Conservation (phyloP, 768 basidiomycete genomes). For the Leccinellum luteum region DNA sequence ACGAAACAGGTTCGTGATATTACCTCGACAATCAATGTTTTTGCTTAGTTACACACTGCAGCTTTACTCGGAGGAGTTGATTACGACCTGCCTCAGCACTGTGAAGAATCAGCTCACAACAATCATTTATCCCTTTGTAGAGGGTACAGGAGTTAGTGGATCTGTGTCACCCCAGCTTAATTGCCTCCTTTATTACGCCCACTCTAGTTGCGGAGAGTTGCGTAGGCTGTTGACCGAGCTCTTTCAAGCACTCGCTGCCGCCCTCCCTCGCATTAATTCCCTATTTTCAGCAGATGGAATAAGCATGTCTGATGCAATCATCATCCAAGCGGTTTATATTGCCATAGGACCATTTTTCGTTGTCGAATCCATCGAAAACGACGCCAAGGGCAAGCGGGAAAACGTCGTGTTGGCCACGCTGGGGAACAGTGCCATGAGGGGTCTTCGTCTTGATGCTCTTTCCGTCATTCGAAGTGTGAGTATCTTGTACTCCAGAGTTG, state of each 20-base stretch:
- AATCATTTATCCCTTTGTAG: constrained; percentile 84
- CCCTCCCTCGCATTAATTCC: constrained; percentile 70
- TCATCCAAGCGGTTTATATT: constrained; percentile 91
- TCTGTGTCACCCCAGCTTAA: constrained; percentile 49
- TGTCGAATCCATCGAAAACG: constrained; percentile 61
- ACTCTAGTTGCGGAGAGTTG: constrained; percentile 32
- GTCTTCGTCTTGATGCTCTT: constrained; percentile 76
- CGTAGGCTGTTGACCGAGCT: constrained; percentile 60
- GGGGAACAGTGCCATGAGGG: constrained; percentile 78
- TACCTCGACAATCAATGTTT: background rate
- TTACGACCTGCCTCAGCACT: constrained; percentile 70
- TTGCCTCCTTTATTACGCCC: constrained; percentile 46
- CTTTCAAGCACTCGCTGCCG: constrained; percentile 68
- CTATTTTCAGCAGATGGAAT: constrained; percentile 71
- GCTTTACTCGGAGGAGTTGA: constrained; percentile 94
- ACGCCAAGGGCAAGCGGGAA: constrained; percentile 56
- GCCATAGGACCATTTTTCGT: constrained; percentile 94
- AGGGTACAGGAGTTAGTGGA: constrained; percentile 49
- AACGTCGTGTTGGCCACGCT: constrained; percentile 59
- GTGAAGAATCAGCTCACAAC: constrained; percentile 80
- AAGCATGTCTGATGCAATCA: constrained; percentile 80
- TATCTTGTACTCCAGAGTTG: constrained; percentile 1
- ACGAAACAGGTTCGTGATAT: constrained; percentile 72
- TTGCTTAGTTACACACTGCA: constrained; percentile 28
- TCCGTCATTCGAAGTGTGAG: constrained; percentile 83